A percentile compares a stretch with the other conserved stretches of the same genome.
Evolutionary conservation across 768 basidiomycete genomes (phyloP).

Genomic region (Xerocomus spinulosus): DNA sequence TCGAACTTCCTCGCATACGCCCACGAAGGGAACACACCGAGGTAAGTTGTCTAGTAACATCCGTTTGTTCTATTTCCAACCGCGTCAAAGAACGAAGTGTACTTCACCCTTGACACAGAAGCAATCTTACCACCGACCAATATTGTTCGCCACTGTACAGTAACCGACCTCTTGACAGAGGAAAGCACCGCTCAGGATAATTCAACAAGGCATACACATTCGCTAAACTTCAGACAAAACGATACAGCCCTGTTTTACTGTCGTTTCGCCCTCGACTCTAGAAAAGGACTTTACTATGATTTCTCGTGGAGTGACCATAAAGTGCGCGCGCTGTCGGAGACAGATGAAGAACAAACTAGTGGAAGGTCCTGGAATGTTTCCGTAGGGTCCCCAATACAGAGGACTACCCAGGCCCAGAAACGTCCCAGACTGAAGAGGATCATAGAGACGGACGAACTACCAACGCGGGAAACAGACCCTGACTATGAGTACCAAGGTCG

Average conservation of each 20-base stretch:
- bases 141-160: conserved; percentile 47
- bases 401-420: too few relatives aligned
- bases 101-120: conserved; percentile 52
- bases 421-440: too few relatives aligned
- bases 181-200: conserved; percentile 4
- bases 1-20: conserved; percentile 56
- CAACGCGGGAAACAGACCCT: too few relatives aligned
- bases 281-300: conserved; percentile 56
- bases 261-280: conserved; percentile 51
- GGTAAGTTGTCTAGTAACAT: conserved; percentile 35
- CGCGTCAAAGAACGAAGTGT: conserved; percentile 32
- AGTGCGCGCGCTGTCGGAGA: conserved; percentile 31
- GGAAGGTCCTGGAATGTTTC: too few relatives aligned
- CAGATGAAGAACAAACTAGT: conserved; percentile 27
- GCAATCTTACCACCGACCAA: conserved; percentile 47
- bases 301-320: conserved; percentile 56
- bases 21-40: conserved; percentile 56
- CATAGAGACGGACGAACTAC: too few relatives aligned
- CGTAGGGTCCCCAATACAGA: too few relatives aligned
- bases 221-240: conserved; percentile 10
- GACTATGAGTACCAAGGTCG: conserved; percentile 24
- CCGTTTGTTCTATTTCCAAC: neutral
- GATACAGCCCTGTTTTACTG: conserved; percentile 48
- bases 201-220: conserved; percentile 12
- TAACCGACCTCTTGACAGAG: conserved; percentile 32